Base-by-base conservation (phyloP, 2,329 filamentous ascomycete genomes). In the Exophiala calicioides region DNA sequence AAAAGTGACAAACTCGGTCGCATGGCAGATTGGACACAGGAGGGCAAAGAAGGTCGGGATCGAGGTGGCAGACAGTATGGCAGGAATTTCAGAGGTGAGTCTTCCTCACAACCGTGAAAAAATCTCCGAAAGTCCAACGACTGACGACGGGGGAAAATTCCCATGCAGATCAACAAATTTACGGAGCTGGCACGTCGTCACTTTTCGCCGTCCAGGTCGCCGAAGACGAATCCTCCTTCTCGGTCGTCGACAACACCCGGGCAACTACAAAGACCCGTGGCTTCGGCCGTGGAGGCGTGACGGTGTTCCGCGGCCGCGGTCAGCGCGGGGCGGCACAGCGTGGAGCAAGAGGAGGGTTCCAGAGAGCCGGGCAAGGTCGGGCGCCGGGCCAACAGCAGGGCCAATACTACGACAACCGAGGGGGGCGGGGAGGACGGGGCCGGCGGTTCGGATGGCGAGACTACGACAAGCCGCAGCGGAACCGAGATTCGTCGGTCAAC, bases 1-100 rank as follows among this genome's bases (percentile, higher is more conserved):
- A 98, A 98, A 74, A 90, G 89, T 68, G 93, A 98, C 77, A 97
- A 96, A 80, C 79, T 98, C 51, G 93, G 93, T 65, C 90, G 93
- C 69, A 97, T 98, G 90, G 93, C 93, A 52, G 93, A 98, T 77
- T 98, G 93, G 93, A 95, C 90, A 13, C 66, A 83, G 36, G 93
- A 96, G 66, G 84, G 87, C 68, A 96, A 96, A 74, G 80, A 82
- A 59, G 64, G 67, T 12, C 66, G 76, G 44, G 88, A 93, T 60
- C 77, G 90, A 63, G 86, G 86, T 59, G 88, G 89, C 53, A 84
- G 87, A 69, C 88, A 93, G 66, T 97, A 95, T 71, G 90, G 91
- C 71, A 81, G 91, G 60, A 93, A 90, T 71, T 96, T 86, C 73
- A 85, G 93, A 82, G 90, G 90, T 95, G 70, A 53, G 67, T 60